These are phyloP conservation scores for Picea mariana DNA, from an alignment of 83 land plant species.

Conservation along the genomic window DNA sequence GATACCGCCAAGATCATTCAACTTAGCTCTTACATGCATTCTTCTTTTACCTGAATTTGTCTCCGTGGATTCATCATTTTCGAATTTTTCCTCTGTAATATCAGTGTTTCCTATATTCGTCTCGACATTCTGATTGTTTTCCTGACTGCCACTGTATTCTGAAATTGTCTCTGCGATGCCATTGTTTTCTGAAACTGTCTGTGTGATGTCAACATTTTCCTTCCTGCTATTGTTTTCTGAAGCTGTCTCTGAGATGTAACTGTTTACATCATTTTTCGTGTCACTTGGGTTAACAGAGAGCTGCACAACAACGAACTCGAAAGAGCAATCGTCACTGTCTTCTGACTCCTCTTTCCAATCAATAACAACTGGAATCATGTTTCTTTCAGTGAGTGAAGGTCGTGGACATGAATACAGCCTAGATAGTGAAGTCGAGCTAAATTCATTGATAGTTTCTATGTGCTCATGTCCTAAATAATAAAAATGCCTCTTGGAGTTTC, in stretches of 20 bases:
- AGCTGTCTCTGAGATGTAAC: not conserved
- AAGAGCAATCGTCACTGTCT: too few relatives aligned
- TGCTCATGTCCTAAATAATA: not conserved
- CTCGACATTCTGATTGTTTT: too few relatives aligned
- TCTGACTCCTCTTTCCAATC: too few relatives aligned
- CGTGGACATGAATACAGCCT: constrained; percentile 4
- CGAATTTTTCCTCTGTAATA: not conserved
- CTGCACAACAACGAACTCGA: too few relatives aligned
- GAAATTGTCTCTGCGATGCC: not conserved
- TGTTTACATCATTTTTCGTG: not conserved
- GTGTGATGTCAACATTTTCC: not conserved
- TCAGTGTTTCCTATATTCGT: too few relatives aligned
- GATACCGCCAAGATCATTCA: not conserved
- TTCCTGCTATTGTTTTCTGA: not conserved
- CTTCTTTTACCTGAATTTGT: not conserved
- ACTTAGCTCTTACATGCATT: not conserved
- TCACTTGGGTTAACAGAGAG: not conserved
- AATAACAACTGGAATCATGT: too few relatives aligned
- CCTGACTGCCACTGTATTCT: not conserved
- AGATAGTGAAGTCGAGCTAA: not conserved
- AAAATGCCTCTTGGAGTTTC: constrained; percentile 1
- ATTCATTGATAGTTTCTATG: not conserved
- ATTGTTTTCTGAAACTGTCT: not conserved
- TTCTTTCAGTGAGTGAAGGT: too few relatives aligned
- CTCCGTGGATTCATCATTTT: not conserved